These are phyloP conservation scores for Gentiana dahurica DNA, from an alignment of 257 asterid genomes.

Conservation along the genomic window DNA sequence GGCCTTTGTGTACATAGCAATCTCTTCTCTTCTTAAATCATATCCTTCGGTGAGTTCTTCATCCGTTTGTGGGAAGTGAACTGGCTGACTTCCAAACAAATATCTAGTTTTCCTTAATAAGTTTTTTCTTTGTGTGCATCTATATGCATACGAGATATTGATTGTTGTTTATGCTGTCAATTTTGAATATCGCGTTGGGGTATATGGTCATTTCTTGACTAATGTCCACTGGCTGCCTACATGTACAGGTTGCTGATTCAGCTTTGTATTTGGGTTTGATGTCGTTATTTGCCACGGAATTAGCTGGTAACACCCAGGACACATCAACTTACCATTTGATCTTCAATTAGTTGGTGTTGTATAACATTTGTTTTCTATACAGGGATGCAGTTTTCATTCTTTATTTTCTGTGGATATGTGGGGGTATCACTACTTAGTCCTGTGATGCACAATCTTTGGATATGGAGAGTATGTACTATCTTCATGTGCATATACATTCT, in stretches of 20 bases:
- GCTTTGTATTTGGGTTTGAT: constrained; percentile 85
- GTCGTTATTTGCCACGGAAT: constrained; percentile 71
- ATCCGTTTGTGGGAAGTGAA: constrained; percentile 6
- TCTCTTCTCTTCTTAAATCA: constrained; percentile 85
- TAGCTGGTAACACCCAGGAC: constrained; percentile 47
- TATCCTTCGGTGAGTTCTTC: constrained; percentile 89
- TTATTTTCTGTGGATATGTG: constrained; percentile 84
- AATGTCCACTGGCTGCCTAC: constrained; percentile 5
- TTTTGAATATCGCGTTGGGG: background rate
- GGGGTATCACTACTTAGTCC: constrained; percentile 92
- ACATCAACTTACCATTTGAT: background rate
- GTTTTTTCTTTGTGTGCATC: too few relatives aligned
- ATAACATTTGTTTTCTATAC: constrained; percentile 14
- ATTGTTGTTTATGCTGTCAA: background rate
- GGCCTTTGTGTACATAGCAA: constrained; percentile 80
- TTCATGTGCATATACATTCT: constrained; percentile 1
- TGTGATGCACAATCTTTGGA: constrained; percentile 98
- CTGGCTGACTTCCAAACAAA: too few relatives aligned
- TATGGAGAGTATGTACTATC: constrained; percentile 83
- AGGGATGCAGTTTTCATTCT: constrained; percentile 91
- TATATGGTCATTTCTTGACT: constrained; percentile 4
- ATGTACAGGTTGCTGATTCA: constrained; percentile 80
- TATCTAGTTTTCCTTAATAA: too few relatives aligned
- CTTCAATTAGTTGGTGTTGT: background rate
- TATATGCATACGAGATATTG: too few relatives aligned